Percentiles rank a stretch among this genome's conserved stretches.
Evolutionary conservation across 495 filamentous ascomycete species (phyloP).

Genomic region (Talaromyces borbonicus): DNA sequence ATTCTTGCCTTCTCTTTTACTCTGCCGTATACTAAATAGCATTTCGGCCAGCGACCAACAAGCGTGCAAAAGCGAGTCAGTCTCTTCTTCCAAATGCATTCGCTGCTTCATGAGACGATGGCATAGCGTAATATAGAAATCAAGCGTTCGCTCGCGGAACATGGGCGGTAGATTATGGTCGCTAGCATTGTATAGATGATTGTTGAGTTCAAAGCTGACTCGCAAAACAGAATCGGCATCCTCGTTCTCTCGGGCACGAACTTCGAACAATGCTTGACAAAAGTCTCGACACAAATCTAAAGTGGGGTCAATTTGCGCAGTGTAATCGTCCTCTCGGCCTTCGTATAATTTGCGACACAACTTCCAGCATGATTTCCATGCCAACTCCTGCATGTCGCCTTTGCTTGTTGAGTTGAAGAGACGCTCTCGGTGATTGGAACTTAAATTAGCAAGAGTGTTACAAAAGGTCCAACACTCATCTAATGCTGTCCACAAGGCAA

Average conservation of each 20-base stretch:
- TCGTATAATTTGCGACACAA: slow-evolving; percentile 83
- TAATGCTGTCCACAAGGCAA: slow-evolving; percentile 63
- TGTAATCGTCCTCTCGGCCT: slow-evolving; percentile 59
- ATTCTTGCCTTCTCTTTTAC: slow-evolving; percentile 57
- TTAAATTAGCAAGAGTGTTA: slow-evolving; percentile 78
- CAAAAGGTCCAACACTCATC: slow-evolving; percentile 91
- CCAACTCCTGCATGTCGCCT: slow-evolving; percentile 66
- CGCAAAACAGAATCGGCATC: slow-evolving; percentile 72
- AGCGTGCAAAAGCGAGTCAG: slow-evolving; percentile 70
- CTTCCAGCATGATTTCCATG: slow-evolving; percentile 89
- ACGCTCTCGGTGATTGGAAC: slow-evolving; percentile 71
- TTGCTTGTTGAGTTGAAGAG: slow-evolving; percentile 59
- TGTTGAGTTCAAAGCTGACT: slow-evolving; percentile 91
- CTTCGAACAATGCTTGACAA: slow-evolving; percentile 82
- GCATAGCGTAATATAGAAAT: slow-evolving; percentile 89
- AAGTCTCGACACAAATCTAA: slow-evolving; percentile 86
- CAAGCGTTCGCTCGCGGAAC: slow-evolving; percentile 79
- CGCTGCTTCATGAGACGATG: slow-evolving; percentile 92
- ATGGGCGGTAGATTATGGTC: slow-evolving; percentile 77
- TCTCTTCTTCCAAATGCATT: slow-evolving; percentile 63
- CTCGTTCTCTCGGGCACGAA: slow-evolving; percentile 64
- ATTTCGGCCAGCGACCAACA: slow-evolving; percentile 91
- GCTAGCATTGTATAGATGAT: slow-evolving; percentile 87
- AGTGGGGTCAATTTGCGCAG: slow-evolving; percentile 63
- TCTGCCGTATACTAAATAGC: slow-evolving; percentile 86